Base-by-base conservation (phyloP, 1,284 basidiomycete genomes). In the Stereum hirsutum region DNA sequence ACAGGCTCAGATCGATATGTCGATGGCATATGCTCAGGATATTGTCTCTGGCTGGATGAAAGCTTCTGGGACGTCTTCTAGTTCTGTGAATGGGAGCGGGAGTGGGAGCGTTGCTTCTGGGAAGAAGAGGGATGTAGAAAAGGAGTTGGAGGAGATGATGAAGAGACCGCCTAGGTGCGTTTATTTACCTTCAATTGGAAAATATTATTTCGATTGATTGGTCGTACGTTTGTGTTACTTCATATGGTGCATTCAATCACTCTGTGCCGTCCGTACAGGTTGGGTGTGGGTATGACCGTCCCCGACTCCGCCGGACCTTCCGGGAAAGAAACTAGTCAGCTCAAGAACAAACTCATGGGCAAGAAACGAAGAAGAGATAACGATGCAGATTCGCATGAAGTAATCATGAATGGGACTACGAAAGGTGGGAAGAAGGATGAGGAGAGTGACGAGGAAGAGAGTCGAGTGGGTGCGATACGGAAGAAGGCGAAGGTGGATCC, bases 1-100 rank as follows among this genome's bases (percentile, higher is more conserved):
- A 27, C 84, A 87, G 56, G 82, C 83, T 23, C 78, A 82, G 58
- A 75, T 87, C 45, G 81, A 88, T 60, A 65, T 84, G 54, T 77
- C 84, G n/a, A 74, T 88, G 74, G 77, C 84, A 4, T 75, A 81
- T 57, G 75, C 78, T 1, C 72, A 85, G 50, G 69, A 74, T 54
- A 65, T 88, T 48, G 75, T 85, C 28, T 69, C 80, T 12, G 81
- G 83, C 42, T 88, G 85, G 85, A 57, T 64, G 42, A 57, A 59
- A 28, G 61, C 61, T 28, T 54, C 54, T 11, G 45, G 54, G 32
- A 47, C 53, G 6, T 51, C 54, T 6, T 50, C 53, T 21, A 21
- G 14, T 1, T 43, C 52, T n/a, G 35, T 44, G 25, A 30, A 46
- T 32, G 46, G 33, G 48, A 56, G 47, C 11, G n/a, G n/a, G n/a